These are phyloP conservation scores for Trametes cinnabarina DNA, from an alignment of 768 basidiomycete species.

Conservation along the genomic window DNA sequence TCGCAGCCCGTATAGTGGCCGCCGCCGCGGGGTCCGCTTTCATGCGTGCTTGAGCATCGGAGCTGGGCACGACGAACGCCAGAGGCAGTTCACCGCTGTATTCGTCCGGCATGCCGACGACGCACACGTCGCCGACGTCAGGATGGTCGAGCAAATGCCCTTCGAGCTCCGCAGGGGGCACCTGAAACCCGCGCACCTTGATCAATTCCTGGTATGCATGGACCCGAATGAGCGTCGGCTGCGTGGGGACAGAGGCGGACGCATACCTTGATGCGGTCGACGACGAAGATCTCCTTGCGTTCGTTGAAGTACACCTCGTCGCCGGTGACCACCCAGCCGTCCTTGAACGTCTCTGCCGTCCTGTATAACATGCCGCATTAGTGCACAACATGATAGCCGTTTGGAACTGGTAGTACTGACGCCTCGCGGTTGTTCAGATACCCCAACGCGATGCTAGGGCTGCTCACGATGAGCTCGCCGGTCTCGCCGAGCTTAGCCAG, in stretches of 20 bases:
- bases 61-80: slow-evolving; percentile 52
- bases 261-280: slow-evolving; percentile 71
- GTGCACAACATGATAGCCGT: background rate
- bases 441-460: slow-evolving; percentile 43
- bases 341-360: slow-evolving; percentile 60
- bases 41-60: slow-evolving; percentile 37
- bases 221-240: background rate
- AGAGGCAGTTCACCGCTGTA: slow-evolving; percentile 71
- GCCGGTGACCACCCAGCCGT: slow-evolving; percentile 68
- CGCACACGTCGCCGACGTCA: slow-evolving; percentile 43
- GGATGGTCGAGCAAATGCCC: slow-evolving; percentile 37
- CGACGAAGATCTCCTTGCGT: slow-evolving; percentile 61
- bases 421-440: slow-evolving; percentile 23
- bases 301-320: slow-evolving; percentile 68
- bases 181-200: slow-evolving; percentile 55
- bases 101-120: slow-evolving; percentile 65
- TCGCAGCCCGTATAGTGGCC: slow-evolving; percentile 41
- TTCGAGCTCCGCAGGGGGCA: slow-evolving; percentile 38
- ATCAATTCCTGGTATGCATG: slow-evolving; percentile 54
- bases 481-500: slow-evolving; percentile 41
- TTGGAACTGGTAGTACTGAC: slow-evolving; percentile 4
- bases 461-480: slow-evolving; percentile 49
- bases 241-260: background rate
- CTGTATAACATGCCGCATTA: slow-evolving; percentile 31
- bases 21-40: slow-evolving; percentile 34